phyloP scores from a whole-genome alignment of 2,329 filamentous ascomycete genomes.

The Fusarium brachygibbosum region DNA sequence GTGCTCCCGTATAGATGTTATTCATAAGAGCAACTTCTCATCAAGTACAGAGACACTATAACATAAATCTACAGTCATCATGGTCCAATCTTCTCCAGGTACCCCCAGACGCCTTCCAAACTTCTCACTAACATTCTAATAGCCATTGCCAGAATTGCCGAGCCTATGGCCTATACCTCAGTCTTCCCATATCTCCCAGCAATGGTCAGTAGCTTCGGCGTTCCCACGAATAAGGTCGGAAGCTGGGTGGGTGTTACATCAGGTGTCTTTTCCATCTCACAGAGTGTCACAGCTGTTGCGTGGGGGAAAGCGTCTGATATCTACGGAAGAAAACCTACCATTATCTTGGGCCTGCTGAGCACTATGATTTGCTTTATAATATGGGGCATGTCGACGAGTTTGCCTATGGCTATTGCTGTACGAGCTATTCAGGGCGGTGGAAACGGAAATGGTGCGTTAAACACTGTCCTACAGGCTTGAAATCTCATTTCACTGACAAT shows the following conservation, averaged over 20 bases:
- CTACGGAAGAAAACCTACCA: slow-evolving; percentile 85
- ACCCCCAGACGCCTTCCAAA: slow-evolving; percentile 18
- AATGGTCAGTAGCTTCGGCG: slow-evolving; percentile 85
- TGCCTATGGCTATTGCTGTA: slow-evolving; percentile 83
- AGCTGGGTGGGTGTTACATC: slow-evolving; percentile 84
- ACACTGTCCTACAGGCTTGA: background rate
- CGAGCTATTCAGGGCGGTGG: slow-evolving; percentile 84
- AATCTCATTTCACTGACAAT: background rate
- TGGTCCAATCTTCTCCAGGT: slow-evolving; percentile 36
- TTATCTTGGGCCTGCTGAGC: slow-evolving; percentile 78
- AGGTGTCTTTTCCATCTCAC: slow-evolving; percentile 78
- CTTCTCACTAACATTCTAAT: slow-evolving; percentile 52
- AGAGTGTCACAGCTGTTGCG: slow-evolving; percentile 77
- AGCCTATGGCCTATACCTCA: slow-evolving; percentile 79
- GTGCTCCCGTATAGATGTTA: background rate
- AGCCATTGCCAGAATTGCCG: slow-evolving; percentile 84
- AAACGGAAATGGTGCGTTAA: slow-evolving; percentile 80
- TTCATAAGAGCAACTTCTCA: slow-evolving; percentile 36
- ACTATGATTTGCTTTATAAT: slow-evolving; percentile 86
- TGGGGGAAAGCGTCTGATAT: slow-evolving; percentile 84
- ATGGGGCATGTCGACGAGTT: slow-evolving; percentile 85
- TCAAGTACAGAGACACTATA: slow-evolving; percentile 35
- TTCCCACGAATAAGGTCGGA: slow-evolving; percentile 78
- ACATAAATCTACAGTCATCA: slow-evolving; percentile 10
- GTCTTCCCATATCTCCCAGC: slow-evolving; percentile 80